A percentile compares a stretch with the other conserved stretches of the same genome.
These are phyloP conservation scores for Cyclotella kingstonii DNA, from an alignment of 108 stramenopile genomes.

Conservation along the genomic window DNA sequence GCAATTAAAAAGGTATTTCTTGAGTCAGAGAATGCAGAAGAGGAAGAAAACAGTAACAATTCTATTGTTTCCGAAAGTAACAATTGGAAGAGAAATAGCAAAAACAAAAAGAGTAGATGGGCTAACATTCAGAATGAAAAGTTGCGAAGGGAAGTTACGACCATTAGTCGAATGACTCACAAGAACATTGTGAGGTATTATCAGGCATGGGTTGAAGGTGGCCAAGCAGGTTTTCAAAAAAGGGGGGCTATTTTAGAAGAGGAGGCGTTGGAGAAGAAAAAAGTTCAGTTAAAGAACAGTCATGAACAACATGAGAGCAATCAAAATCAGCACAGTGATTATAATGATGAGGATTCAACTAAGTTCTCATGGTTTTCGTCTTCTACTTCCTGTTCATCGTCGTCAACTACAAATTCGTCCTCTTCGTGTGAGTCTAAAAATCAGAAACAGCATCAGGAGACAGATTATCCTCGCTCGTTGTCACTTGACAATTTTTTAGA, in stretches of 20 bases:
- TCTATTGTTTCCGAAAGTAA: too few species aligned
- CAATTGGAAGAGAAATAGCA: too few species aligned
- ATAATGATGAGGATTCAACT: conserved; percentile 19
- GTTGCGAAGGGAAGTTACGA: conserved; percentile 75
- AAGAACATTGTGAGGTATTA: conserved; percentile 80
- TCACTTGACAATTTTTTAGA: conserved; percentile 47
- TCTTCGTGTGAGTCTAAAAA: too few species aligned
- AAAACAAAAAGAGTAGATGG: conserved; percentile 30
- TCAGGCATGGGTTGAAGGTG: conserved; percentile 65
- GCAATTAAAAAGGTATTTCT: too few species aligned
- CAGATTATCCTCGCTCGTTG: conserved; percentile 7
- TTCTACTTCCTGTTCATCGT: conserved; percentile 4
- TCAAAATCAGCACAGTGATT: conserved; percentile 7
- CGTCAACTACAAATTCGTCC: neutral
- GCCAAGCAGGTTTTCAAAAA: too few species aligned
- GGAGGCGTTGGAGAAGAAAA: too few species aligned
- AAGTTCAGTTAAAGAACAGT: too few species aligned
- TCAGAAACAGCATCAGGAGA: neutral
- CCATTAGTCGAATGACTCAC: conserved; percentile 84
- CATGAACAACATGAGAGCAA: conserved; percentile 5
- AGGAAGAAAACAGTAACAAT: neutral
- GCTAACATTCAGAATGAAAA: conserved; percentile 70
- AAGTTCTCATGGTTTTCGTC: conserved; percentile 20
- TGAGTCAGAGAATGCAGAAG: conserved; percentile 52
- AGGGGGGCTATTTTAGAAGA: too few species aligned